Evolutionary conservation across 2,329 filamentous ascomycete genomes (phyloP).

Genomic region (Cyphellophora europaea): DNA sequence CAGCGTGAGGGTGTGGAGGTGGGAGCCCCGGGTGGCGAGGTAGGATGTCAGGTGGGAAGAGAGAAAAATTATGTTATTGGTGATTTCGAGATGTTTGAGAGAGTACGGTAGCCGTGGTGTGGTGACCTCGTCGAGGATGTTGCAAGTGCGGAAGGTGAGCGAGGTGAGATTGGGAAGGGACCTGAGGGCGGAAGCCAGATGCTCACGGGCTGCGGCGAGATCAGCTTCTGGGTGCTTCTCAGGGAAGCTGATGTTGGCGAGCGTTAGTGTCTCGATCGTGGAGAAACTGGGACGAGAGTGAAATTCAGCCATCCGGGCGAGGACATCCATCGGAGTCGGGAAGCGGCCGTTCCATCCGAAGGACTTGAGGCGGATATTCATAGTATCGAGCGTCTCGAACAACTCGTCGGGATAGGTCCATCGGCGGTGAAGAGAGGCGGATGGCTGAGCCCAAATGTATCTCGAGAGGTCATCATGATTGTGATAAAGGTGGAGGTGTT

Average conservation of each 20-base stretch:
- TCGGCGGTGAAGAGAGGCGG: slow-evolving; percentile 26
- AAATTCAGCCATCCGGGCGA: slow-evolving; percentile 36
- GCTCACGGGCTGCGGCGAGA: slow-evolving; percentile 3
- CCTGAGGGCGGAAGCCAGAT: slow-evolving; percentile 27
- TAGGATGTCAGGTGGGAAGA: slow-evolving; percentile 58
- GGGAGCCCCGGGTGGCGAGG: slow-evolving; percentile 55
- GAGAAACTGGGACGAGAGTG: slow-evolving; percentile 51
- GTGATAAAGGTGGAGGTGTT: slow-evolving; percentile 63
- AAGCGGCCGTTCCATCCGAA: slow-evolving; percentile 50
- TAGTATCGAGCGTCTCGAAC: slow-evolving; percentile 52
- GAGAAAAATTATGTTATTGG: slow-evolving; percentile 68
- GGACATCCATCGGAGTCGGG: slow-evolving; percentile 23
- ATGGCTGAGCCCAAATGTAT: slow-evolving; percentile 20
- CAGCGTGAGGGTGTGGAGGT: slow-evolving; percentile 59
- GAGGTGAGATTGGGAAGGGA: slow-evolving; percentile 53
- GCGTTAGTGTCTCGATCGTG: slow-evolving; percentile 23
- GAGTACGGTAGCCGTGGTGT: slow-evolving; percentile 59
- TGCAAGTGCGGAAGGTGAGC: slow-evolving; percentile 66
- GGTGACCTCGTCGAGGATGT: slow-evolving; percentile 57
- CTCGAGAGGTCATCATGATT: slow-evolving; percentile 44
- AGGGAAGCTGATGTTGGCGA: slow-evolving; percentile 25
- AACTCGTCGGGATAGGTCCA: slow-evolving; percentile 63
- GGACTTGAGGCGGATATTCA: slow-evolving; percentile 34
- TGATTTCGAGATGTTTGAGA: slow-evolving; percentile 60
- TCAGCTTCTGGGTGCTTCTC: slow-evolving; percentile 13